Evolutionary conservation across 2,329 filamentous ascomycete genomes (phyloP), one percentile per base, ranked within the genome.

Genomic region (Nemania bipapillata): DNA sequence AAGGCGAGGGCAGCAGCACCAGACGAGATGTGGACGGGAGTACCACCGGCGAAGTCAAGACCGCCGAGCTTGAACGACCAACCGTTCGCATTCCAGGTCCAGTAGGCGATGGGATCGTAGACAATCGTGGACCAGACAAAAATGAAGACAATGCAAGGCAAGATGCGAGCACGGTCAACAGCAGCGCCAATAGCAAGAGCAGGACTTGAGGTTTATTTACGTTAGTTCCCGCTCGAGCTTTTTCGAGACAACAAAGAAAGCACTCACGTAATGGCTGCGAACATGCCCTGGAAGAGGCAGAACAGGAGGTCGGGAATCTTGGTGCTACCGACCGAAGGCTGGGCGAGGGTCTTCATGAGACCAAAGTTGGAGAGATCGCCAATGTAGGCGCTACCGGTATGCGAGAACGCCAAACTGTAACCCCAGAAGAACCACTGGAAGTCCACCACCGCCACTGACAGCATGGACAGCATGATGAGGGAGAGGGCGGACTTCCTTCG

Each of bases 371-470:
- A 84, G 55, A 97, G 85, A 72, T 94, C 87, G 53, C 93, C 93
- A 69, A 97, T 91, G 83, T 89, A 97, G 72, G 85, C 85, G 74
- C 91, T 91, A 66, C 92, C 92, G 24, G 88, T 88, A 80, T 94
- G 92, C 6, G 92, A 94, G 81, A 96, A 97, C 70, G 92, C 87
- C 60, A 97, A 83, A 11, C 92, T 95, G 81, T 95, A 97, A 55
- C 93, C 93, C 93, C 93, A 97, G 84, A 97, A 95, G 84, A 96
- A 97, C 93, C 94, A 97, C 78, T 97, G 93, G 82, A 97, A 96
- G 57, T 89, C 90, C 69, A 94, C 89, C 72, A 96, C 89, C 11
- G 89, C 92, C 3, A 91, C 88, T 17, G 92, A 90, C 83, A 97
- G 91, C 83, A 97, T 87, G 15, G 92, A 92, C 3, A 97, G 86